Percentiles rank a stretch among this genome's conserved stretches.
Conservation (phyloP, 495 filamentous ascomycete species). For the Penicillium arizonense region DNA sequence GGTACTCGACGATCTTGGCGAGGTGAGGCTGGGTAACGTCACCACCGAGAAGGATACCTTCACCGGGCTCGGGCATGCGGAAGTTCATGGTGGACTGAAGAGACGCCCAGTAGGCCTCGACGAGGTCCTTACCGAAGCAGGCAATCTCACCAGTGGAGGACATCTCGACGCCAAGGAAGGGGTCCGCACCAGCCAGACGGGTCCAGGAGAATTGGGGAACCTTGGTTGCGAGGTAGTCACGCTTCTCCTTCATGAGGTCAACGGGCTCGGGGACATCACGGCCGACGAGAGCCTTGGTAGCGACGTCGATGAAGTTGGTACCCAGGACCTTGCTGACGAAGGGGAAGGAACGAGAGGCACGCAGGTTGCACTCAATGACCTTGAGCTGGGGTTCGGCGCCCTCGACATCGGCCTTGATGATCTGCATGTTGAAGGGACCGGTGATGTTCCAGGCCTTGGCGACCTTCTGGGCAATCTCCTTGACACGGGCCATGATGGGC, state of each 20-base stretch:
- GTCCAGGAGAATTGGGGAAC: slow-evolving; percentile 99
- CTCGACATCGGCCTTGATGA: slow-evolving; percentile 83
- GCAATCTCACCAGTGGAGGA: slow-evolving; percentile 95
- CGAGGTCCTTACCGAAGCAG: slow-evolving; percentile 92
- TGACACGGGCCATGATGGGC: slow-evolving; percentile 74
- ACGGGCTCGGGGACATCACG: slow-evolving; percentile 81
- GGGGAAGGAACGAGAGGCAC: slow-evolving; percentile 95
- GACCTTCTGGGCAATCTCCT: slow-evolving; percentile 94
- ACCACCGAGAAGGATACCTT: slow-evolving; percentile 92
- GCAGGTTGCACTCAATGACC: slow-evolving; percentile 98
- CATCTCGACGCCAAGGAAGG: slow-evolving; percentile 98
- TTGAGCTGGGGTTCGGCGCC: slow-evolving; percentile 75
- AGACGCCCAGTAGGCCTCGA: slow-evolving; percentile 97
- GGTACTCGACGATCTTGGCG: slow-evolving; percentile 73
- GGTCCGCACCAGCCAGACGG: slow-evolving; percentile 94
- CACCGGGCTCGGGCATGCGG: slow-evolving; percentile 86
- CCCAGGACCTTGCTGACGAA: slow-evolving; percentile 97
- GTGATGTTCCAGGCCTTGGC: slow-evolving; percentile 97
- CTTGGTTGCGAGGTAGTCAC: slow-evolving; percentile 93
- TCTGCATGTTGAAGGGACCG: slow-evolving; percentile 99
- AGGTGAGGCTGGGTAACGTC: slow-evolving; percentile 67
- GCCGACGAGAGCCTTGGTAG: slow-evolving; percentile 88
- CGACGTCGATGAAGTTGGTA: slow-evolving; percentile 95
- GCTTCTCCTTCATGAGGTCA: slow-evolving; percentile 84
- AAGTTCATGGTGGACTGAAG: slow-evolving; percentile 99